These are phyloP conservation scores for Hypoxylon trugodes DNA, from an alignment of 495 filamentous ascomycete genomes.

Conservation along the genomic window DNA sequence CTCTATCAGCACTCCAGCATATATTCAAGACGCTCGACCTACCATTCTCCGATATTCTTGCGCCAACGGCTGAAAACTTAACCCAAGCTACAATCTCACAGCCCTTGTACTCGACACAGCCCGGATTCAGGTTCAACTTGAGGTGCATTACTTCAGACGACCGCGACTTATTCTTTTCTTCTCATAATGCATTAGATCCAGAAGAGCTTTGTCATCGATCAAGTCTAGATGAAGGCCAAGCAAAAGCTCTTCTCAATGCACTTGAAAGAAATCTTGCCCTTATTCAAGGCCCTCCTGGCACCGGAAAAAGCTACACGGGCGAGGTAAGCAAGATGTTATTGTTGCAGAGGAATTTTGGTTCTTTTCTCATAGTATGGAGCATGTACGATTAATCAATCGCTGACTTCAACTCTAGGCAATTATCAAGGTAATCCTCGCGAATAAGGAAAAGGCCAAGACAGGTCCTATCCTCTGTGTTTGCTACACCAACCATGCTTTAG, in stretches of 20 bases:
- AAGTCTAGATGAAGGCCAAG: conserved; percentile 67
- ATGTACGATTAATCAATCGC: too few species aligned
- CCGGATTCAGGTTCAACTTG: conserved; percentile 63
- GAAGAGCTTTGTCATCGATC: conserved; percentile 51
- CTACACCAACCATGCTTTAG: conserved; percentile 78
- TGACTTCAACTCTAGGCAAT: conserved; percentile 43
- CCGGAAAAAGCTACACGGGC: conserved; percentile 74
- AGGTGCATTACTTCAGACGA: conserved; percentile 53
- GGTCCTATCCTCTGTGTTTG: conserved; percentile 71
- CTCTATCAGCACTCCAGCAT: conserved; percentile 65
- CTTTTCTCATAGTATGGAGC: too few species aligned
- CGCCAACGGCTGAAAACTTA: conserved; percentile 42
- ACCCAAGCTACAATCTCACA: conserved; percentile 40
- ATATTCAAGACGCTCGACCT: conserved; percentile 59
- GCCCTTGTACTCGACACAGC: conserved; percentile 60
- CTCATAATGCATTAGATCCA: conserved; percentile 47
- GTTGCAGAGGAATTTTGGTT: too few species aligned
- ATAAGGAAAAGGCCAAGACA: conserved; percentile 56
- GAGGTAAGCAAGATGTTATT: too few species aligned
- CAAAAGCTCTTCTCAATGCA: conserved; percentile 60
- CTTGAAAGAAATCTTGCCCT: conserved; percentile 66
- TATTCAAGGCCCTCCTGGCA: conserved; percentile 85
- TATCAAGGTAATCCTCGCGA: conserved; percentile 68
- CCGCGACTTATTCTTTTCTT: conserved; percentile 41
- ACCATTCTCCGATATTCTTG: conserved; percentile 67